A percentile compares a stretch with the other conserved stretches of the same genome.
Evolutionary conservation across 2,329 filamentous ascomycete genomes (phyloP).

Genomic region (Microascus cirrosus): DNA sequence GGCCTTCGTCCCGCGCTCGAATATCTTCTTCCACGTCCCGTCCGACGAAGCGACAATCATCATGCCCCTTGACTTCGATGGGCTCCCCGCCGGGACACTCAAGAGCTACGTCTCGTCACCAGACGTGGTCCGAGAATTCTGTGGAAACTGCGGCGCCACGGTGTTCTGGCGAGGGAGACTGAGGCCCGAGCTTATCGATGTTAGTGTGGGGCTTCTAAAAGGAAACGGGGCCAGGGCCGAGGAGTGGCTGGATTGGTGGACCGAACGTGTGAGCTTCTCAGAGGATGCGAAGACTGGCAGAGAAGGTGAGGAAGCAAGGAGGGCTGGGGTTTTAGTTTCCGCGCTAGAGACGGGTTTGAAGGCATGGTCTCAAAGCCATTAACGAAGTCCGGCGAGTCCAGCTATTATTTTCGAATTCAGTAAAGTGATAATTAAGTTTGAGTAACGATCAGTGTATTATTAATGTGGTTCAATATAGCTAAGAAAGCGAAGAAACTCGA

Average conservation of each 20-base stretch:
- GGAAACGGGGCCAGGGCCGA: constrained; percentile 43
- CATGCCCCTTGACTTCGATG: constrained; percentile 21
- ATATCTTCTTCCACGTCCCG: constrained; percentile 34
- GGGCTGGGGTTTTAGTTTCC: constrained; percentile 10
- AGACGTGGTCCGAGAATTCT: constrained; percentile 49
- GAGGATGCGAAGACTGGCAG: constrained; percentile 33
- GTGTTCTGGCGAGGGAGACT: constrained; percentile 49
- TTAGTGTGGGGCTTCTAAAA: constrained; percentile 48
- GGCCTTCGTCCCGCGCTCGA: constrained; percentile 51
- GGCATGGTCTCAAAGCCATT: not conserved
- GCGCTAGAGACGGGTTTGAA: not conserved
- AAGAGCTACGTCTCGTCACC: constrained; percentile 41
- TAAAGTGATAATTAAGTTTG: no score
- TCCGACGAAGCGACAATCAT: not conserved
- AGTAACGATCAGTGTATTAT: no score
- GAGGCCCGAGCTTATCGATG: constrained; percentile 46
- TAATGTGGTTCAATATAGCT: no score
- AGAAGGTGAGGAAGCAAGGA: constrained; percentile 13
- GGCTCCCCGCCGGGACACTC: constrained; percentile 29
- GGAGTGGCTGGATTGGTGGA: constrained; percentile 52
- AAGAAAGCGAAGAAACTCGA: no score
- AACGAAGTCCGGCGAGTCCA: no score
- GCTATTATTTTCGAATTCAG: no score
- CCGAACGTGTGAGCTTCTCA: constrained; percentile 43
- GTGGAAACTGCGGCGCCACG: constrained; percentile 48